Percentiles rank a stretch among this genome's conserved stretches.
Conservation (phyloP, 2,329 filamentous ascomycete genomes). For the Ophioceras dolichostomum region DNA sequence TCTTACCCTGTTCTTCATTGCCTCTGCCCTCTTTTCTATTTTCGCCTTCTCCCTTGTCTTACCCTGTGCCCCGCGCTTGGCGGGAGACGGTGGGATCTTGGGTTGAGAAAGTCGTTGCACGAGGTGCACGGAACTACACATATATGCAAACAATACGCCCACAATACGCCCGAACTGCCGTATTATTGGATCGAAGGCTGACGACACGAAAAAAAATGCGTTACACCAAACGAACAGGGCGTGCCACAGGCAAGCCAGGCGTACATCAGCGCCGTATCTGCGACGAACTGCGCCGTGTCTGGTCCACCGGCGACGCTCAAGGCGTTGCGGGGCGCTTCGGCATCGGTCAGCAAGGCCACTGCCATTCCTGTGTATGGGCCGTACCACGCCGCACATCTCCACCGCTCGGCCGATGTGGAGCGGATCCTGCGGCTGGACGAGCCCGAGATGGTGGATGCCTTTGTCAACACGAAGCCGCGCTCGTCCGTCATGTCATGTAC, state of each 20-base stretch:
- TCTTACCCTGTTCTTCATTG: no score
- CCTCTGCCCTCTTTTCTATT: no score
- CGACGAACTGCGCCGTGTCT: slow-evolving; percentile 37
- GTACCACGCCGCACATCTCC: slow-evolving; percentile 44
- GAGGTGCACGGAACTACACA: no score
- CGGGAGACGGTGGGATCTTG: no score
- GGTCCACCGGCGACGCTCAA: slow-evolving; percentile 38
- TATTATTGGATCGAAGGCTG: no score
- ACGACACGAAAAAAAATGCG: no score
- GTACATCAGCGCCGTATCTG: slow-evolving; percentile 41
- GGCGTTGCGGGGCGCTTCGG: slow-evolving; percentile 15
- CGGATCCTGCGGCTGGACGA: slow-evolving; percentile 31
- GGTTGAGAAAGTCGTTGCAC: no score
- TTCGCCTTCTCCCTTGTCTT: no score
- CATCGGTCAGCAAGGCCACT: slow-evolving; percentile 26
- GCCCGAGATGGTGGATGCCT: slow-evolving; percentile 20
- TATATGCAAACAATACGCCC: not conserved
- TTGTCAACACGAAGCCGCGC: slow-evolving; percentile 29
- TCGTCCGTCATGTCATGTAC: slow-evolving; percentile 38
- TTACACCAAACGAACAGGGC: slow-evolving; percentile 15
- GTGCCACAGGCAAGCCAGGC: slow-evolving; percentile 30
- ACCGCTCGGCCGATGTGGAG: slow-evolving; percentile 28
- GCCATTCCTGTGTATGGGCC: slow-evolving; percentile 42
- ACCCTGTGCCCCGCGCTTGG: no score
- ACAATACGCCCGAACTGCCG: not conserved